Evolutionary conservation across 2,329 filamentous ascomycete species (phyloP).

Genomic region (Coniochaeta sp.): DNA sequence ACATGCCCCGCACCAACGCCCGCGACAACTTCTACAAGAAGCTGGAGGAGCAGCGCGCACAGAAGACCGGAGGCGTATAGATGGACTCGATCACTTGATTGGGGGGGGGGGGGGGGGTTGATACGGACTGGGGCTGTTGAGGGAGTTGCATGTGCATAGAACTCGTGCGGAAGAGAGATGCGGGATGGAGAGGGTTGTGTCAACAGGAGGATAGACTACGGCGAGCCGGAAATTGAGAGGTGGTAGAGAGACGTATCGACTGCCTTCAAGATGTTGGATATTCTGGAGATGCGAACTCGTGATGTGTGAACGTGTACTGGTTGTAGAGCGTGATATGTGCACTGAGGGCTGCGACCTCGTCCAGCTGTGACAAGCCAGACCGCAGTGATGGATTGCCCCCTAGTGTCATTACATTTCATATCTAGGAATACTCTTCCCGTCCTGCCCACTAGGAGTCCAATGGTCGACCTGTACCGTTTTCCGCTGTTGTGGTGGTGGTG

Average conservation of each 20-base stretch:
- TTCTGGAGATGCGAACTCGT: background rate
- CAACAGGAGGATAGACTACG: background rate
- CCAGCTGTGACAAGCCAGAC: background rate
- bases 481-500: conserved; percentile 14
- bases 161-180: background rate
- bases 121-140: background rate
- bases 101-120: background rate
- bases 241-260: conserved; percentile 1
- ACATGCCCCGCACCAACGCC: conserved; percentile 51
- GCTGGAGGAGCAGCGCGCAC: conserved; percentile 50
- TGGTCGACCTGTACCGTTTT: conserved; percentile 8
- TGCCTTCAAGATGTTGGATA: background rate
- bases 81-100: too few species aligned
- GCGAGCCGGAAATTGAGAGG: conserved; percentile 1
- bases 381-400: background rate
- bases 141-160: background rate
- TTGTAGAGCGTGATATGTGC: too few species aligned
- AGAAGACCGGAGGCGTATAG: conserved; percentile 13
- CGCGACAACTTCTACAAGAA: conserved; percentile 54
- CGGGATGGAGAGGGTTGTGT: background rate
- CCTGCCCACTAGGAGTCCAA: conserved; percentile 26
- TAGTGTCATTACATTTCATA: conserved; percentile 5
- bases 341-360: background rate
- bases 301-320: background rate
- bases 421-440: conserved; percentile 17